Evolutionary conservation across 2,329 filamentous ascomycete genomes (phyloP).

Genomic region (Paracorniculantispora psalliotae): DNA sequence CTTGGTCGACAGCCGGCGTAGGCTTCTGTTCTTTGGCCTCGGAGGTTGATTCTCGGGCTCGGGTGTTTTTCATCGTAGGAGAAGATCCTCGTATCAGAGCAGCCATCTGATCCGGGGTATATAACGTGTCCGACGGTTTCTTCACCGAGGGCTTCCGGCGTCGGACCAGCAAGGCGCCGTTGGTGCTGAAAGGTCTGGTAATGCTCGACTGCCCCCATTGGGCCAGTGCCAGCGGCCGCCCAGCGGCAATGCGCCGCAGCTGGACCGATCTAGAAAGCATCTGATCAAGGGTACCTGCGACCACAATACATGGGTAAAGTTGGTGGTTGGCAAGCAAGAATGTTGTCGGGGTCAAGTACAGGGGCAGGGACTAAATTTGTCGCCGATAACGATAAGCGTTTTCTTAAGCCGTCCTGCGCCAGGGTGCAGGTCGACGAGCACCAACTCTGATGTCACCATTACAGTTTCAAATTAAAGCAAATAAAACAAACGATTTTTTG

Average conservation of each 20-base stretch:
- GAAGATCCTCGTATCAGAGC: conserved; percentile 19
- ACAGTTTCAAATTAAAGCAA: too few species aligned
- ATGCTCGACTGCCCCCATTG: not conserved
- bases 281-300: not conserved
- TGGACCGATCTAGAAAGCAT: conserved; percentile 10
- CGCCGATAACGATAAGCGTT: conserved; percentile 12
- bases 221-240: not conserved
- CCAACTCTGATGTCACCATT: too few species aligned
- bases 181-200: not conserved
- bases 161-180: not conserved
- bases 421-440: not conserved
- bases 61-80: not conserved
- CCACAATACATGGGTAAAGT: not conserved
- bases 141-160: too few species aligned
- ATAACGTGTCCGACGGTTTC: not conserved
- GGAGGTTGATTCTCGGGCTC: not conserved
- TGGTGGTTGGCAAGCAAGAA: not conserved
- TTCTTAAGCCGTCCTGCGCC: not conserved
- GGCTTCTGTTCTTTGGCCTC: not conserved
- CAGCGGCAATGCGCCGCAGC: not conserved
- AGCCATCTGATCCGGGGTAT: conserved; percentile 22
- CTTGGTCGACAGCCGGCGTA: not conserved
- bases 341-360: not conserved
- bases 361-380: conserved; percentile 8
- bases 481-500: too few species aligned